Conservation (phyloP, 2,329 filamentous ascomycete genomes). For the Fonsecaea erecta region DNA sequence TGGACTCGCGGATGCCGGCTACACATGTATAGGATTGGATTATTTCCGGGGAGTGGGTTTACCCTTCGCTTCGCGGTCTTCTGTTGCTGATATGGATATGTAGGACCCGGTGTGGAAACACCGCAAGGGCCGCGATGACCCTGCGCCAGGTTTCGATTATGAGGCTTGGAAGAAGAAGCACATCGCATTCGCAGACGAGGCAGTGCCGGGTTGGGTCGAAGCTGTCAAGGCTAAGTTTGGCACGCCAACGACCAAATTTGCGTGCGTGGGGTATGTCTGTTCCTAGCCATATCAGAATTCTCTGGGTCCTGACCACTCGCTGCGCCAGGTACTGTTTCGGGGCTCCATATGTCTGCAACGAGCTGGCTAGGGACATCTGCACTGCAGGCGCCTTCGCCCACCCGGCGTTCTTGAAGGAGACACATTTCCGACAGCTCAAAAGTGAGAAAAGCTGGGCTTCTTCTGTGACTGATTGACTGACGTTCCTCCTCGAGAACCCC, state of each 20-base stretch:
- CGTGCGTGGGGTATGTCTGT: slow-evolving; percentile 29
- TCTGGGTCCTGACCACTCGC: background rate
- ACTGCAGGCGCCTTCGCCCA: slow-evolving; percentile 57
- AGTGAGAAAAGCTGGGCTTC: slow-evolving; percentile 9
- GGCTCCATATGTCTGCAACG: slow-evolving; percentile 52
- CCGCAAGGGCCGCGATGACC: slow-evolving; percentile 39
- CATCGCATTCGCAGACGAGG: slow-evolving; percentile 48
- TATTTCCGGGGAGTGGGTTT: slow-evolving; percentile 51
- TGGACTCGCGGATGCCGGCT: slow-evolving; percentile 53
- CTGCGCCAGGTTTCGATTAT: slow-evolving; percentile 52
- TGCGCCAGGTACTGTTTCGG: slow-evolving; percentile 39
- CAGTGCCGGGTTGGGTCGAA: slow-evolving; percentile 52
- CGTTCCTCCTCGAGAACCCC: slow-evolving; percentile 14
- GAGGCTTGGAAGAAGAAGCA: slow-evolving; percentile 57
- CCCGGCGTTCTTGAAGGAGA: slow-evolving; percentile 56
- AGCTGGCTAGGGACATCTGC: slow-evolving; percentile 46
- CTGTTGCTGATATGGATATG: background rate
- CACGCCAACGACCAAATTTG: slow-evolving; percentile 34
- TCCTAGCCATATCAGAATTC: background rate
- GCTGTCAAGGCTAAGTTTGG: slow-evolving; percentile 47
- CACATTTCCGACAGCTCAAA: slow-evolving; percentile 49
- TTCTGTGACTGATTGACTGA: background rate
- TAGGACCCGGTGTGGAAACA: slow-evolving; percentile 54
- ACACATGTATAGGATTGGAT: slow-evolving; percentile 50
- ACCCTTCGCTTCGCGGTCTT: background rate